Evolutionary conservation across 257 asterid genomes (phyloP).

Genomic region (Solanum megistacrolobum): DNA sequence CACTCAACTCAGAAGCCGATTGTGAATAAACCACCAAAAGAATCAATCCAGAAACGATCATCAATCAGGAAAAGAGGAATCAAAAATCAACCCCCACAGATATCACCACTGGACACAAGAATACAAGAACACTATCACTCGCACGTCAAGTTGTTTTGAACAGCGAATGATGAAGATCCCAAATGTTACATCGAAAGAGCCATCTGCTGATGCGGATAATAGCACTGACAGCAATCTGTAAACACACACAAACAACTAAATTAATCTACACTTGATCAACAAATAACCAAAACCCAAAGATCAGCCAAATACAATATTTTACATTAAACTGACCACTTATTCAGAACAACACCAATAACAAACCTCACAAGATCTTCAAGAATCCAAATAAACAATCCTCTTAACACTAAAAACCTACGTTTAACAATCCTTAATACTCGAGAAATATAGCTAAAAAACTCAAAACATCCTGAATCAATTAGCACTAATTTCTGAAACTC

Average conservation of each 20-base stretch:
- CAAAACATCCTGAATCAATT: not conserved
- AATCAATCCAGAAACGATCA: constrained; percentile 26
- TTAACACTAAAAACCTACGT: not conserved
- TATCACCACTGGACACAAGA: constrained; percentile 3
- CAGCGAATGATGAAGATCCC: constrained; percentile 17
- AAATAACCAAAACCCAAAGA: not conserved
- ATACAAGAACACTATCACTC: not conserved
- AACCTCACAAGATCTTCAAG: not conserved
- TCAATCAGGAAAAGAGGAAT: constrained; percentile 31
- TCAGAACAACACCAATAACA: not conserved
- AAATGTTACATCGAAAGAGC: constrained; percentile 34
- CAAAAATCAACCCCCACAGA: not conserved
- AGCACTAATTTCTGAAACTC: not conserved
- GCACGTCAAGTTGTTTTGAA: constrained; percentile 1
- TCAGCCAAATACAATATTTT: not conserved
- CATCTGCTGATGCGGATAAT: constrained; percentile 27
- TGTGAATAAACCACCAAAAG: constrained; percentile 15
- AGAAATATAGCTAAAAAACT: not conserved
- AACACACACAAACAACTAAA: not conserved
- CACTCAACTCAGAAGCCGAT: constrained; percentile 47
- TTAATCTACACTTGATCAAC: not conserved
- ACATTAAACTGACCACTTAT: not conserved
- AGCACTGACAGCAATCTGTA: constrained; percentile 29
- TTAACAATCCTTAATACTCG: not conserved
- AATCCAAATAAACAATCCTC: not conserved